A percentile compares a stretch with the other conserved stretches of the same genome.
Evolutionary conservation across 495 filamentous ascomycete genomes (phyloP).

Genomic region (Extremus antarcticus): DNA sequence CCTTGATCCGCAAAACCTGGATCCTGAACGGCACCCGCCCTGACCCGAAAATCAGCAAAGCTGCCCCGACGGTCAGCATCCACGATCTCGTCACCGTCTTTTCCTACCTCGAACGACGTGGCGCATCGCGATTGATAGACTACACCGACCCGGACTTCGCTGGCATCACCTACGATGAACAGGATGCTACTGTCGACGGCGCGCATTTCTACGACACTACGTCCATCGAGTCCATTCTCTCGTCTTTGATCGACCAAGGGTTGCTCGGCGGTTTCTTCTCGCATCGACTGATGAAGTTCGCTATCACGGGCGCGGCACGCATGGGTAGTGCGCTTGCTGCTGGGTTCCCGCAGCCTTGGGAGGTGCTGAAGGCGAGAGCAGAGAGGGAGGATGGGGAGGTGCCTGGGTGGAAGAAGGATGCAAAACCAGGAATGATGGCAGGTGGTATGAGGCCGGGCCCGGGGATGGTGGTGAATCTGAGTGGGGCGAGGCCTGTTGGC

Average conservation of each 20-base stretch:
- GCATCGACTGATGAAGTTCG: constrained; percentile 62
- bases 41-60: constrained; percentile 31
- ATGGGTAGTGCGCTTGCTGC: constrained; percentile 40
- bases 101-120: constrained; percentile 24
- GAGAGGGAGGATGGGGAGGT: constrained; percentile 26
- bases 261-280: constrained; percentile 82
- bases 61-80: constrained; percentile 48
- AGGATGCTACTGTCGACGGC: constrained; percentile 35
- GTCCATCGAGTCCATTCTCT: constrained; percentile 67
- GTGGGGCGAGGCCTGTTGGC: constrained; percentile 43
- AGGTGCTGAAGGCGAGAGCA: constrained; percentile 38
- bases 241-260: constrained; percentile 67
- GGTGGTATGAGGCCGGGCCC: constrained; percentile 21
- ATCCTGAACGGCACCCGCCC: constrained; percentile 44
- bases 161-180: constrained; percentile 30
- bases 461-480: constrained; percentile 43
- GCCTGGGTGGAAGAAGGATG: constrained; percentile 23
- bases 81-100: constrained; percentile 43
- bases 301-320: constrained; percentile 66
- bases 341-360: constrained; percentile 53
- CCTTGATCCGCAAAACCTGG: constrained; percentile 67
- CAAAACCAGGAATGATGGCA: neutral
- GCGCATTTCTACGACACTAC: constrained; percentile 32
- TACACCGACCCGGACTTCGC: constrained; percentile 38
- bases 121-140: constrained; percentile 9